These are phyloP conservation scores for Orbilia javanica DNA, from an alignment of 2,329 filamentous ascomycete genomes.

Conservation along the genomic window DNA sequence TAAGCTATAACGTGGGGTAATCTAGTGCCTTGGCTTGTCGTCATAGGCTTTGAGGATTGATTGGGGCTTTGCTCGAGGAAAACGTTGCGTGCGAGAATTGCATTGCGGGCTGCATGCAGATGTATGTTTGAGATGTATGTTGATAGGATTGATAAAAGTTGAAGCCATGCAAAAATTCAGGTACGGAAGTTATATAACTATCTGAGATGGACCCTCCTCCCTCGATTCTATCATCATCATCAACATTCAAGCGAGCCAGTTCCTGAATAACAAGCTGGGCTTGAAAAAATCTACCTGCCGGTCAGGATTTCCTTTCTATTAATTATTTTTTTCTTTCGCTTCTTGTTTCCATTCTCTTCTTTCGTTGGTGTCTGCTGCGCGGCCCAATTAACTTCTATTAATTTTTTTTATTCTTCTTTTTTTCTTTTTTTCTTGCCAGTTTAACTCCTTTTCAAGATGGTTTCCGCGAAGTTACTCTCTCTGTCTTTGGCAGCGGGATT, in stretches of 20 bases:
- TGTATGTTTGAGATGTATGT: background rate
- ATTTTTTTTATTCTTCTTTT: background rate
- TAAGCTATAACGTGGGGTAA: background rate
- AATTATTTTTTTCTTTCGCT: background rate
- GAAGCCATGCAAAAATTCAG: background rate
- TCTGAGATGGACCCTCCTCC: background rate
- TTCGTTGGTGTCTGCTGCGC: conserved; percentile 16
- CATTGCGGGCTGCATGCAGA: background rate
- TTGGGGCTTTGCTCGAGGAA: background rate
- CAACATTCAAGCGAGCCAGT: conserved; percentile 6
- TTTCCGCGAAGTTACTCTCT: conserved; percentile 10
- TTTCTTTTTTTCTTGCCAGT: background rate
- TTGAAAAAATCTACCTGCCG: conserved; percentile 27
- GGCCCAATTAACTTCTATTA: conserved; percentile 1
- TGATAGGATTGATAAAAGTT: conserved; percentile 8
- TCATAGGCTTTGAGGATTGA: background rate
- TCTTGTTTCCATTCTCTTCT: background rate
- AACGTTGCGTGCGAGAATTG: background rate
- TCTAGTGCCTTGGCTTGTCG: background rate
- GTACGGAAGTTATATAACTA: conserved; percentile 5
- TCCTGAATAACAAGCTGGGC: conserved; percentile 29
- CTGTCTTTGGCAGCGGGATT: conserved; percentile 4
- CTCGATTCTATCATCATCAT: conserved; percentile 8
- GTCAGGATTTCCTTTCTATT: conserved; percentile 6
- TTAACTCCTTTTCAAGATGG: conserved; percentile 6